Evolutionary conservation across 257 asterid genomes (phyloP), one percentile per base, ranked within the genome.

Genomic region (Solanum commersonii): DNA sequence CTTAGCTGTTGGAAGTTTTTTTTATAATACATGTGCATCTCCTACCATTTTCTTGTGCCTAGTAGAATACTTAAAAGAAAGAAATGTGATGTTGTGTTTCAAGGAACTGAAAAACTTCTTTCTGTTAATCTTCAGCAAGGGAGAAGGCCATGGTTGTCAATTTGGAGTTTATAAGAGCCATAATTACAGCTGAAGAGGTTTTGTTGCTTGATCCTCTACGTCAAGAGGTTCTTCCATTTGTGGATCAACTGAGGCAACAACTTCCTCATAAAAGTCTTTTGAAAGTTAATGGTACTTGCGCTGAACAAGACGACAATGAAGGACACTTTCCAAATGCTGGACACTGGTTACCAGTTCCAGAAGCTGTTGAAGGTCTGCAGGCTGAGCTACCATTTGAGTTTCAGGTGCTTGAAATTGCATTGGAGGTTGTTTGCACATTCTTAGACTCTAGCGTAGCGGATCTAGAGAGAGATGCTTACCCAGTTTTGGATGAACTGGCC

Each of bases 121-220:
- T 73, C 81, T 29, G 68, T 84, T 63, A 59, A 20, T 79, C 79
- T 92, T 89, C 97, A 96, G 99, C 99, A 67, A 95, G 99, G 92
- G 99, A 97, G 87, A 97, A 94, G 89, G 99, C 99, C 88, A 94
- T 97, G 98, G 95, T 97, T 88, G 98, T 97, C 63, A 97, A 96
- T 93, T 93, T 97, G 92, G 99, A 97, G 92, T 94, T 92, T 83
- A 93, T 95, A 91, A 93, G 99, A 91, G 99, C 98, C 72, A 94
- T 97, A 87, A 92, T 97, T 90, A 95, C 98, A 16, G 99, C 99
- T 2, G 99, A 97, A 88, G 99, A 97, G 91, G 96, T 97, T 46
- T 87, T 97, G 92, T 90, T 97, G 89, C 99, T 97, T 72, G 98
- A 97, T 88, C 99, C 99, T 91, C 92, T 96, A 87, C 92, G 96